Evolutionary conservation across 305 asterid species (phyloP).

Genomic region (Rubia peregrina): DNA sequence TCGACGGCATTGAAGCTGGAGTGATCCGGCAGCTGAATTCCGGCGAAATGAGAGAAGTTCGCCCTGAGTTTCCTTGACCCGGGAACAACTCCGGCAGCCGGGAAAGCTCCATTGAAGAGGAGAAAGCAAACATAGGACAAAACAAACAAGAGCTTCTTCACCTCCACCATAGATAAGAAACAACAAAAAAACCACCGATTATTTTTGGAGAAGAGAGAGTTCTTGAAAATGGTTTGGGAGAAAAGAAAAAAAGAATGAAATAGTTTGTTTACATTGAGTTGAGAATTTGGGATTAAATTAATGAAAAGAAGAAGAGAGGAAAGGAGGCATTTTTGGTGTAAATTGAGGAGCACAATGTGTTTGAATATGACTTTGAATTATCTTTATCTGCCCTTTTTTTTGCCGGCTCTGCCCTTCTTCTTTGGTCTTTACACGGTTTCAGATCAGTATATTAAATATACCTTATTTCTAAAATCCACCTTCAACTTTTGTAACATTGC

Average conservation of each 20-base stretch:
- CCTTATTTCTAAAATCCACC: not conserved
- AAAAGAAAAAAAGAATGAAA: not conserved
- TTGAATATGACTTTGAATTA: constrained; percentile 25
- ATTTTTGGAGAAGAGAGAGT: too few species aligned
- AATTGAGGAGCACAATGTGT: constrained; percentile 7
- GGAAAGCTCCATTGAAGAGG: constrained; percentile 24
- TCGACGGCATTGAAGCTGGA: constrained; percentile 43
- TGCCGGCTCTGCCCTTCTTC: constrained; percentile 9
- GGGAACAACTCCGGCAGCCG: constrained; percentile 26
- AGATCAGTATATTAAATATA: not conserved
- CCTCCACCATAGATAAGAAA: constrained; percentile 39
- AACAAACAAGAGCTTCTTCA: constrained; percentile 25
- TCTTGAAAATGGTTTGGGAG: not conserved
- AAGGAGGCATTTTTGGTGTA: constrained; percentile 7
- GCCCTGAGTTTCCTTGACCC: constrained; percentile 22
- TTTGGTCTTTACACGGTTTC: constrained; percentile 12
- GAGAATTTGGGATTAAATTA: not conserved
- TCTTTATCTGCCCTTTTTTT: not conserved
- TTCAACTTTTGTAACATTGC: not conserved
- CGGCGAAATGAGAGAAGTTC: constrained; percentile 30
- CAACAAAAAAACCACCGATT: not conserved
- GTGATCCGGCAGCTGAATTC: constrained; percentile 43
- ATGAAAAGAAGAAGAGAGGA: not conserved
- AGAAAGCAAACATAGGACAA: constrained; percentile 29
- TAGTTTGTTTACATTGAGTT: not conserved